Evolutionary conservation across 177 flowering plant species (phyloP), one percentile per base, ranked within the genome.

Genomic region (Telopea speciosissima): DNA sequence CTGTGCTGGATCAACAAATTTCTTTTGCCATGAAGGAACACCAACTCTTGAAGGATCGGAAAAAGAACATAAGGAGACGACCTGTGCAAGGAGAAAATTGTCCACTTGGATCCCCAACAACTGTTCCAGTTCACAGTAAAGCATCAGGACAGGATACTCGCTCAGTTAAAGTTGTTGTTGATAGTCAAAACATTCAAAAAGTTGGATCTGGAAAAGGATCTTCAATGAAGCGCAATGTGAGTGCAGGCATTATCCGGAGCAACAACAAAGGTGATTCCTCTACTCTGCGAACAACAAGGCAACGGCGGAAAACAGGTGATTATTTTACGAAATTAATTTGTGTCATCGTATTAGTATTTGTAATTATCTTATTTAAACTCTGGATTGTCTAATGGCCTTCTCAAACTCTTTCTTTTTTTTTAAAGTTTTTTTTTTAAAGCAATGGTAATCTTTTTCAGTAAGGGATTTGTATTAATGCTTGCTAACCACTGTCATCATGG

Each of bases 11-110:
- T 78, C 69, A 61, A 72, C 42, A 26, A 67, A 23, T 23, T 72
- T 75, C 67, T 9, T 73, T 73, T 74, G 61, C 63, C 64, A 56
- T 88, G 87, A 79, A 95, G 99, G 99, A 89, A 77, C 88, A 87
- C 75, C 99, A 95, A 88, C 97, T 95, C 33, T 73, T 91, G 83
- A 95, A 89, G 77, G 99, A 93, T 77, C 86, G 91, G 63, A 93
- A 84, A 80, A 95, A 89, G 84, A 86, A 76, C 73, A 81, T 77
- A 67, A 87, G 80, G 76, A 91, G 76, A 71, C 81, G 87, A 56
- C 81, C 83, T 72, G 75, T 82, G 21, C 85, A 75, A 24, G 87
- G 79, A 58, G 98, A 86, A 66, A 82, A 80, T 72, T 76, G 73
- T 78, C 69, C 83, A 70, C 54, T 84, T 69, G 23, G 80, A 31